Evolutionary conservation across 2,329 filamentous ascomycete species (phyloP).

Genomic region (Fusarium azukiicola): DNA sequence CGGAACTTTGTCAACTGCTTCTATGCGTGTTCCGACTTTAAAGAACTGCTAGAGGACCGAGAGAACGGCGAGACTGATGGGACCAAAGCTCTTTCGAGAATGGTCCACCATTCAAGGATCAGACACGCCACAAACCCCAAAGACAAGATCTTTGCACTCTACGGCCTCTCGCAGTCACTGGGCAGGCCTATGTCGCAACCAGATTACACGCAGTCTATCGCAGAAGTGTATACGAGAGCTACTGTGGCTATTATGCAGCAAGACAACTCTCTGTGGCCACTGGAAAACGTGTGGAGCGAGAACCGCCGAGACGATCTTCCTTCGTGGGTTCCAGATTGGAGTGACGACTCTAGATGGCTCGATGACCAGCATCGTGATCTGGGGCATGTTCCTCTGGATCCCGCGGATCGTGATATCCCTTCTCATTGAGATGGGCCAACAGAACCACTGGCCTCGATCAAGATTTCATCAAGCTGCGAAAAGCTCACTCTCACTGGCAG

Average conservation of each 20-base stretch:
- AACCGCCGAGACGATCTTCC: background rate
- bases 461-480: background rate
- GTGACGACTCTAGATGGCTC: background rate
- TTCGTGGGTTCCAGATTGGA: slow-evolving; percentile 14
- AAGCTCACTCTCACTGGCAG: background rate
- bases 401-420: slow-evolving; percentile 1
- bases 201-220: background rate
- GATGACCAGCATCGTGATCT: background rate
- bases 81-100: background rate
- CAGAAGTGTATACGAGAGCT: background rate
- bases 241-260: background rate
- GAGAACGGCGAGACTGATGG: background rate
- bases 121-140: slow-evolving; percentile 19
- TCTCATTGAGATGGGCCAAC: background rate
- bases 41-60: background rate
- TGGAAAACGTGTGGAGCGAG: background rate
- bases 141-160: slow-evolving; percentile 14
- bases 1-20: slow-evolving; percentile 15
- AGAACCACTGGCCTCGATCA: background rate
- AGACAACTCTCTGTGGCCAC: background rate
- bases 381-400: background rate
- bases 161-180: slow-evolving; percentile 47
- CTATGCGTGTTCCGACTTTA: background rate
- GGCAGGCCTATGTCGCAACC: background rate
- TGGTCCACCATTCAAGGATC: slow-evolving; percentile 13